Conservation (phyloP, 441 rosid species). For the Dalechampia spathulata region DNA sequence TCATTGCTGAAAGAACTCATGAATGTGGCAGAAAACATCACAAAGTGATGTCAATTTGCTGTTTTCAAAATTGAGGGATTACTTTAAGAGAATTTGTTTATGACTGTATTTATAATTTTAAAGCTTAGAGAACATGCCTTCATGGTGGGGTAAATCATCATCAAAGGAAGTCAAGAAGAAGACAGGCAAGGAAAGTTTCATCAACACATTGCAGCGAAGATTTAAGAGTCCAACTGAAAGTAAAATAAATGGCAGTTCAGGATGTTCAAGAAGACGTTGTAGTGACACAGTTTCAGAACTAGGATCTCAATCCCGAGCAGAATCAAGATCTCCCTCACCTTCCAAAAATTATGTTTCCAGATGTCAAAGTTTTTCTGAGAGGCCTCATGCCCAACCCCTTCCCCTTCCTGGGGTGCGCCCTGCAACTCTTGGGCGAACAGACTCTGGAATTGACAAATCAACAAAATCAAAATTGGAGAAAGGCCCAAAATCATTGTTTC, state of each 20-base stretch:
- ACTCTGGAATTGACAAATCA: constrained; percentile 40
- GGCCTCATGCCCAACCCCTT: constrained; percentile 58
- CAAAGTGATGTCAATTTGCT: constrained; percentile 1
- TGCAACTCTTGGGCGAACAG: constrained; percentile 35
- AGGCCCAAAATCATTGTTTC: constrained; percentile 34
- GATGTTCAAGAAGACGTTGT: constrained; percentile 38
- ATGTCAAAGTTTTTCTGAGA: constrained; percentile 55
- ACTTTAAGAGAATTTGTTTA: constrained; percentile 18
- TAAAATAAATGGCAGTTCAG: constrained; percentile 33
- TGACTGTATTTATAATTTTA: constrained; percentile 3
- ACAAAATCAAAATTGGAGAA: constrained; percentile 38
- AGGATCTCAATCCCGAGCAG: constrained; percentile 48
- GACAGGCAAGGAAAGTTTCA: constrained; percentile 44
- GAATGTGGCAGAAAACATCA: neutral
- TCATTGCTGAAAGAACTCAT: neutral
- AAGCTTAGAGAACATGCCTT: constrained; percentile 41
- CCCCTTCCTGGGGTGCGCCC: constrained; percentile 50
- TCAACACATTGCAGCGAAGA: constrained; percentile 43
- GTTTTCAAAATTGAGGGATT: constrained; percentile 9
- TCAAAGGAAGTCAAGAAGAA: constrained; percentile 60
- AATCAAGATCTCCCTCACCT: constrained; percentile 60
- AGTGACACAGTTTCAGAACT: constrained; percentile 43
- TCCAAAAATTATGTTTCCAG: constrained; percentile 42
- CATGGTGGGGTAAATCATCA: constrained; percentile 66
- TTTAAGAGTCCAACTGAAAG: constrained; percentile 43